Base-by-base conservation (phyloP, 768 basidiomycete genomes). In the Leccinum truebloodii region DNA sequence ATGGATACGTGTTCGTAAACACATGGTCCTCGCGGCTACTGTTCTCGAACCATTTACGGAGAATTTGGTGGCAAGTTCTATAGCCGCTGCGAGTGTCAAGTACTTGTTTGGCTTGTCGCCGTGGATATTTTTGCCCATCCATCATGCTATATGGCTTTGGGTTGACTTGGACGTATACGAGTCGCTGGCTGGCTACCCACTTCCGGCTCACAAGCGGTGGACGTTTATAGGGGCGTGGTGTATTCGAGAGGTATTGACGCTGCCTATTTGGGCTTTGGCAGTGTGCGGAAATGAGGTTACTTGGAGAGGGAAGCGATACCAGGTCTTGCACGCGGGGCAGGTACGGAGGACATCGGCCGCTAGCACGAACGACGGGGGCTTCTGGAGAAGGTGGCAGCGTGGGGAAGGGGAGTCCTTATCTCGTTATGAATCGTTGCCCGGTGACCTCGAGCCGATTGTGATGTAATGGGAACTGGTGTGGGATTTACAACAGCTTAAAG, bases 1-100 rank as follows among this genome's bases (percentile, higher is more conserved):
- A 3, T 99, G 97, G 97, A 94, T 99, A 68, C 86, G 97, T 49
- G 96, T 98, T 34, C 86, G 97, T 55, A 98, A 95, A 73, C 87
- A 87, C 68, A 98, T 98, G 94, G 89, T 92, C 8, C 72, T 92
- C 46, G 79, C 83, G 9, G 95, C 95, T 18, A 98, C 95, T 1
- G 58, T 98, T 56, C 66, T 92, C 20, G 97, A 99, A 73, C 97
- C 97, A 2, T 86, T 98, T 71, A 97, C 95, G 18, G 97, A 99
- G 75, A 87, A 86, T 49, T 73, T 97, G 44, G 73, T 94, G 28
- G 78, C 88, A 34, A 88, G 90, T 34, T 59, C 82, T 28, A 82
- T 95, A 59, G 86, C 85, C 22, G 80, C 84, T 28, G 75, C 81
- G 55, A 84, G 88, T 58, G 68, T 86, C 54, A 70, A 72, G 30